These are phyloP conservation scores for Ustilago vetiveriae DNA, from an alignment of 1,284 basidiomycete genomes.

Conservation along the genomic window DNA sequence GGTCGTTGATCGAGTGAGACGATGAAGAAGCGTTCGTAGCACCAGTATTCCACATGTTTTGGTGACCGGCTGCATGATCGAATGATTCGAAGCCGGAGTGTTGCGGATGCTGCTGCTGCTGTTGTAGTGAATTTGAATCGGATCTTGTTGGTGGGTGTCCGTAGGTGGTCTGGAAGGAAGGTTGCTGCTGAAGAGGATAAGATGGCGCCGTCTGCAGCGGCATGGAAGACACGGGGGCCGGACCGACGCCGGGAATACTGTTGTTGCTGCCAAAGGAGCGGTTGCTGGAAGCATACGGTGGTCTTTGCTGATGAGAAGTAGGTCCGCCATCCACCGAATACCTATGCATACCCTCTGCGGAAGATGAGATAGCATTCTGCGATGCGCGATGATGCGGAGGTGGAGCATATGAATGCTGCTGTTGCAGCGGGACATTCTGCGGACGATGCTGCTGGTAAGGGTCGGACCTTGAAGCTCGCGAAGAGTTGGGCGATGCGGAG, in stretches of 20 bases:
- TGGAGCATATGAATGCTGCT: constrained; percentile 21
- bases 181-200: constrained; percentile 33
- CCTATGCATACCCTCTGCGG: background rate
- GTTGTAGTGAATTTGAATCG: constrained; percentile 7
- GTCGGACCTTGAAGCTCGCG: constrained; percentile 10
- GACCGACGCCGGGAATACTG: background rate
- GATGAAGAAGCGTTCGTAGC: constrained; percentile 9
- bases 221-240: constrained; percentile 2
- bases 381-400: constrained; percentile 25
- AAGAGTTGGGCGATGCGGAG: constrained; percentile 10
- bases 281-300: constrained; percentile 8
- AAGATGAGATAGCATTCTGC: constrained; percentile 7
- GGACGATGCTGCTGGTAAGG: constrained; percentile 10
- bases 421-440: constrained; percentile 13
- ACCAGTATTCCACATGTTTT: constrained; percentile 11
- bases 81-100: constrained; percentile 13
- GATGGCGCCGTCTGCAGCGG: constrained; percentile 11
- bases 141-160: constrained; percentile 13
- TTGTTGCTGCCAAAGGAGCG: constrained; percentile 28
- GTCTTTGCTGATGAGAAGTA: constrained; percentile 13
- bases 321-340: constrained; percentile 8
- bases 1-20: background rate
- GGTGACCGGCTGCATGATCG: background rate
- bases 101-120: background rate
- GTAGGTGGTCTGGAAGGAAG: constrained; percentile 18